phyloP scores from a whole-genome alignment of 2,329 filamentous ascomycete species.

The Ophiostoma montium region DNA sequence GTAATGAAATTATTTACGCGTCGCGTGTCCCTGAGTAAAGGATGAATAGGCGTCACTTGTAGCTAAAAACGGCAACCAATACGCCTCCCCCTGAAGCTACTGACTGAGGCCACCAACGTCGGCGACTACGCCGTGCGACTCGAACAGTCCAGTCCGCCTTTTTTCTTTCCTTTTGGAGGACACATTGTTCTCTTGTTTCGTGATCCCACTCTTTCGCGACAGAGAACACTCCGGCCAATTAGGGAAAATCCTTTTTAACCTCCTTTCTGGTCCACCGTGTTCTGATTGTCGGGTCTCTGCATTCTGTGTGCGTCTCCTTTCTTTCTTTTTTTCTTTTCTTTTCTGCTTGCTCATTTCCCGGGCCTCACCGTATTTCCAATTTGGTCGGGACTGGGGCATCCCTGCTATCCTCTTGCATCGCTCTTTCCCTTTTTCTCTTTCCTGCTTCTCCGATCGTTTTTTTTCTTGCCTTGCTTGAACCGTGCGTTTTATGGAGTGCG shows the following conservation, averaged over 20 bases:
- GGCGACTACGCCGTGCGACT: too few relatives aligned
- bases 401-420: not conserved
- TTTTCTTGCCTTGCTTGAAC: not conserved
- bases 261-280: not conserved
- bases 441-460: not conserved
- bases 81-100: too few relatives aligned
- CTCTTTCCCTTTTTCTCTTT: not conserved
- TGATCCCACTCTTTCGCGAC: not conserved
- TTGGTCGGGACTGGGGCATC: not conserved
- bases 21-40: too few relatives aligned
- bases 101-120: too few relatives aligned
- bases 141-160: too few relatives aligned
- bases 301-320: too few relatives aligned
- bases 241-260: not conserved
- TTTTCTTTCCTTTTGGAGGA: too few relatives aligned
- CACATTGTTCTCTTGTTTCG: not conserved
- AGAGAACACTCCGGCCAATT: too few relatives aligned
- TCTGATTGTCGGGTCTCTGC: not conserved
- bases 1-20: too few relatives aligned
- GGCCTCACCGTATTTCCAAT: constrained; percentile 1
- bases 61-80: too few relatives aligned
- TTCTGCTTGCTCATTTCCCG: not conserved
- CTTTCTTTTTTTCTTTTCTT: not conserved
- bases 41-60: too few relatives aligned
- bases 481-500: not conserved